A percentile compares a stretch with the other conserved stretches of the same genome.
These are phyloP conservation scores for Fusarium sacchari DNA, from an alignment of 2,329 filamentous ascomycete species.

Conservation along the genomic window DNA sequence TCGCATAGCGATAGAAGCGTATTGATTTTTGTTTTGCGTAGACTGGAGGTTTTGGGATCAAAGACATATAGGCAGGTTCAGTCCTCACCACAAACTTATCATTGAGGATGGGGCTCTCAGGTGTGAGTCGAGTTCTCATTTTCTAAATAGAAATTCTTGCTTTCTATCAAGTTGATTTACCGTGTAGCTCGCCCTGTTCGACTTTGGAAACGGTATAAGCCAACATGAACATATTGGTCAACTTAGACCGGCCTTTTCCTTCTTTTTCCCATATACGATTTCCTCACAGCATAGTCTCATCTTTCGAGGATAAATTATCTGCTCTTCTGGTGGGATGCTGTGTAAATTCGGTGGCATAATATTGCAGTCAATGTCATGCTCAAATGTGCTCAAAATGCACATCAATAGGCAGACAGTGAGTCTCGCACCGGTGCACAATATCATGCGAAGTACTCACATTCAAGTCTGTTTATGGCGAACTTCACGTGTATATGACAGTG, in stretches of 20 bases:
- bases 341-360: too few relatives aligned
- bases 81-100: conserved; percentile 13
- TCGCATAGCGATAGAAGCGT: conserved; percentile 23
- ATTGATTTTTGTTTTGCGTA: conserved; percentile 31
- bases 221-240: neutral
- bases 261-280: neutral
- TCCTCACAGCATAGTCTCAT: neutral
- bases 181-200: neutral
- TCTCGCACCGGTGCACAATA: neutral
- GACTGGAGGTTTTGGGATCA: conserved; percentile 8
- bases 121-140: neutral
- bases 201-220: neutral
- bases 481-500: neutral
- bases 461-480: neutral
- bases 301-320: neutral
- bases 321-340: neutral
- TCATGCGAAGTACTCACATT: neutral
- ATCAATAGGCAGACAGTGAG: neutral
- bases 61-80: conserved; percentile 20
- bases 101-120: neutral
- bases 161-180: neutral
- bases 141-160: conserved; percentile 4
- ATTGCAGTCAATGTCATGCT: too few relatives aligned
- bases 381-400: neutral
- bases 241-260: neutral